Evolutionary conservation across 106 monocot genomes (phyloP).

Genomic region (Amphibolis antarctica): DNA sequence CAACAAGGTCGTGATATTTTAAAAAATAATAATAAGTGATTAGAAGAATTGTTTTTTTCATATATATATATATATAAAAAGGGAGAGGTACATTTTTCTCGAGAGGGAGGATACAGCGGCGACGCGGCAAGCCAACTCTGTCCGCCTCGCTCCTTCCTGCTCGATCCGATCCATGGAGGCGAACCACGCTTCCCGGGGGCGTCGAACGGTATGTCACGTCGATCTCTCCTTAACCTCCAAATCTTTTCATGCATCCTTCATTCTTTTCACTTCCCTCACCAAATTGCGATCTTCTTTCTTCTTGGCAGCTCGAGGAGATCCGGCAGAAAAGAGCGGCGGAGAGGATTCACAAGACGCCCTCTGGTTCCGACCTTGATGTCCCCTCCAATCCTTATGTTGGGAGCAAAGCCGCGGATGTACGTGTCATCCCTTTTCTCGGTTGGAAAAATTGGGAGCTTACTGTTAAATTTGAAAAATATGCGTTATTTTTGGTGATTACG

Average conservation of each 20-base stretch:
- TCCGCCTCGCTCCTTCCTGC: neutral
- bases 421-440: neutral
- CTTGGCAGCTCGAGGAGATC: constrained; percentile 54
- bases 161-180: constrained; percentile 26
- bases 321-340: constrained; percentile 73
- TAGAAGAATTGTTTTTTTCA: no score
- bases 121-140: no score
- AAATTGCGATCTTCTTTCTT: neutral
- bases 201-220: constrained; percentile 36
- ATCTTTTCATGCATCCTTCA: neutral
- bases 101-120: no score
- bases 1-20: no score
- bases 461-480: no score
- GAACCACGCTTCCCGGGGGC: constrained; percentile 48
- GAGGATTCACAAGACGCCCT: constrained; percentile 29
- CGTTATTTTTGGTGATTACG: no score
- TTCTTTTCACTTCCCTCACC: no score
- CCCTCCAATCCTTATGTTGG: neutral
- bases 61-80: no score
- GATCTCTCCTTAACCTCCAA: neutral
- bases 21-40: no score
- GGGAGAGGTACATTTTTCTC: no score
- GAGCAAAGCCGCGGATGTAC: neutral
- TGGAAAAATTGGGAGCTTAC: no score
- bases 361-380: constrained; percentile 39